Percentiles rank a stretch among this genome's conserved stretches.
phyloP scores from a whole-genome alignment of 129 eudicot genomes.

The Ambrosia trifida region DNA sequence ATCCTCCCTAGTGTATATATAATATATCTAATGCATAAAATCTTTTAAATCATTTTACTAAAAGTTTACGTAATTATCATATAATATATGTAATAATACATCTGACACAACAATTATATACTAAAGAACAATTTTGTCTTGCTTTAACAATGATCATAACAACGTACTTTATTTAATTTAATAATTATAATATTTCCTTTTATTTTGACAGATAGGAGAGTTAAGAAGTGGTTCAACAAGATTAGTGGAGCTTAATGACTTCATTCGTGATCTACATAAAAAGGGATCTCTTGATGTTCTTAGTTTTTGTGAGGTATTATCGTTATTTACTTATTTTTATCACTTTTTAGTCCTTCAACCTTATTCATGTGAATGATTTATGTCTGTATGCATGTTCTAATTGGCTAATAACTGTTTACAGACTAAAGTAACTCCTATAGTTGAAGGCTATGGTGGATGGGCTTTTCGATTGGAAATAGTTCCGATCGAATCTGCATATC shows the following conservation, averaged over 20 bases:
- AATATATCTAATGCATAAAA: no score
- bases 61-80: no score
- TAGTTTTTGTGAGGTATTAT: constrained; percentile 91
- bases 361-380: not conserved
- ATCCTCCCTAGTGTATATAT: no score
- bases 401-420: constrained; percentile 32
- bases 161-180: not conserved
- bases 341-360: not conserved
- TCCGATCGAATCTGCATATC: constrained; percentile 94
- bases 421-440: constrained; percentile 99
- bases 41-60: no score
- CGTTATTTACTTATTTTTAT: constrained; percentile 10
- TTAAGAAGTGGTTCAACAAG: constrained; percentile 95
- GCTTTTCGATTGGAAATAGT: constrained; percentile 95
- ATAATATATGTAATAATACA: no score
- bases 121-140: no score
- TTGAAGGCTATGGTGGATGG: constrained; percentile 99
- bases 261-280: constrained; percentile 70
- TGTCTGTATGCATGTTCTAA: not conserved
- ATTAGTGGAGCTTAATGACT: constrained; percentile 77
- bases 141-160: not conserved
- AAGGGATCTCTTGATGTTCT: constrained; percentile 79
- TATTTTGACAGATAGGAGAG: constrained; percentile 69
- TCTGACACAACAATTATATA: not conserved
- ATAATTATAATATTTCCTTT: not conserved